Evolutionary conservation across 108 stramenopile genomes (phyloP), one percentile per base, ranked within the genome.

Genomic region (Tribonema minus): DNA sequence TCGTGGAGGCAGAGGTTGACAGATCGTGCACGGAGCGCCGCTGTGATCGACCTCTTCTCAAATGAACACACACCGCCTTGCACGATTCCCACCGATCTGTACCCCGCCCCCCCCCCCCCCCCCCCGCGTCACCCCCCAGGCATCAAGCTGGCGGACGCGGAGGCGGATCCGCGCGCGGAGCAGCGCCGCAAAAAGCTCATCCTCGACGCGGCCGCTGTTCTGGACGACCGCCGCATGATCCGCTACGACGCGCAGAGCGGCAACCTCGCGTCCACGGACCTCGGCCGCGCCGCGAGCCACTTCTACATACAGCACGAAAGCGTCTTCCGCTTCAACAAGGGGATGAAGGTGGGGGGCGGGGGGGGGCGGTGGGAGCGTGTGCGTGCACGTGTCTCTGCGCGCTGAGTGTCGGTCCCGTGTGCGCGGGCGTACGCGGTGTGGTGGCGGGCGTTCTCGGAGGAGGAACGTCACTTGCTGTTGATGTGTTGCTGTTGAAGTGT

Each of bases 221-320:
- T 99, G 7, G 92, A 94, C 63, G 85, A 90, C 41, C 69, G 68
- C 69, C 86, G 88, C 61, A 98, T 99, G 96, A 65, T 92, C 37
- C 88, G 92, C 34, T 98, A 86, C 79, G 86, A 94, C 72, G 81
- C 75, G 0, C 64, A 84, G 5, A 91, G 92, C 7, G 96, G 96
- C 7, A 94, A 95, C 70, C 77, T 98, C 2, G 91, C 92, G 20
- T 92, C 93, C 58, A 93, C 94, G 26, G 92, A 95, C 69, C 81
- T 92, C 41, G 98, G 98, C 31, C 90, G 95, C 27, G 92, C 94
- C 35, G 98, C 97, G 1, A 95, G 95, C 0, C 98, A 99, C 83
- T 99, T 90, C 84, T 99, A 99, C 79, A 96, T 99, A 66, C 87
- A 90, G 70, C 91, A 95, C 71, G 94, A 95, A 80, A 92, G 91